phyloP scores from a whole-genome alignment of 2,329 filamentous ascomycete species.

The Aspergillus spinulosporus region DNA sequence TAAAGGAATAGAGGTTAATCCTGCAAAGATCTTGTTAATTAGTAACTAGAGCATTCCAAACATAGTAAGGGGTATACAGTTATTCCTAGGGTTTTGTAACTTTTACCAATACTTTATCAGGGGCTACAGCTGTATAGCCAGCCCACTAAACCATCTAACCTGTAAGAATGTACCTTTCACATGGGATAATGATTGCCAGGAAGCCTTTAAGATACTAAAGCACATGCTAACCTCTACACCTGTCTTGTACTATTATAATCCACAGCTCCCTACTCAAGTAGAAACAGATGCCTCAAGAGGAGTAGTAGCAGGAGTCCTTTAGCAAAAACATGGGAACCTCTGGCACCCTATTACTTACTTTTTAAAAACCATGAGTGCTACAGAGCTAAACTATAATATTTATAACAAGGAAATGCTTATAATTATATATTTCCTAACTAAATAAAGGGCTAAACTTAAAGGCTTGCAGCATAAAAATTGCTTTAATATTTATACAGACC shows the following conservation, averaged over 20 bases:
- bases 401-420: constrained; percentile 34
- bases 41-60: no score
- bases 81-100: background rate
- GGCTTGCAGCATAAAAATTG: constrained; percentile 11
- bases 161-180: no score
- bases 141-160: background rate
- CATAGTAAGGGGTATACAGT: no score
- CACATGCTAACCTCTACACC: no score
- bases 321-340: no score
- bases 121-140: background rate
- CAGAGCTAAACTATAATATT: constrained; percentile 31
- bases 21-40: no score
- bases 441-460: constrained; percentile 25
- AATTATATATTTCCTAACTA: constrained; percentile 27
- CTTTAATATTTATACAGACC: constrained; percentile 26
- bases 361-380: constrained; percentile 22
- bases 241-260: no score
- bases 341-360: constrained; percentile 21
- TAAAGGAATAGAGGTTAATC: background rate
- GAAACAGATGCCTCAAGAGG: no score
- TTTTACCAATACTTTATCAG: constrained; percentile 4
- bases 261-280: no score
- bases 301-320: no score
- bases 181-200: no score
- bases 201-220: no score